Evolutionary conservation across 2,329 filamentous ascomycete species (phyloP).

Genomic region (Ascochyta clinopodiicola): DNA sequence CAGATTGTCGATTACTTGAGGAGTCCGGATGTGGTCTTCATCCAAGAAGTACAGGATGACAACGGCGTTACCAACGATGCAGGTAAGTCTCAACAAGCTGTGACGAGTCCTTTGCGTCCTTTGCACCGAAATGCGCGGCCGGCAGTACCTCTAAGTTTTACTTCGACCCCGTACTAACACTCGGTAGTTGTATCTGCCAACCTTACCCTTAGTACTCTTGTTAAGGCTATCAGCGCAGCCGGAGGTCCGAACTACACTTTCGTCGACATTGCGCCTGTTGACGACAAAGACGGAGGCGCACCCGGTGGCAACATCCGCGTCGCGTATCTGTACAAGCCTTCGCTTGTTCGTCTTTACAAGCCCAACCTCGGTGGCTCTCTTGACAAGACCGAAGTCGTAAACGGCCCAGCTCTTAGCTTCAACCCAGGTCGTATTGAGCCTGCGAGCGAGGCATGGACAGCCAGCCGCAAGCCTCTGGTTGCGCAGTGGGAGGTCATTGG

Average conservation of each 20-base stretch:
- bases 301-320: conserved; percentile 75
- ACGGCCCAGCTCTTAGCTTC: conserved; percentile 65
- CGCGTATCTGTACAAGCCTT: conserved; percentile 72
- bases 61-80: conserved; percentile 67
- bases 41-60: conserved; percentile 76
- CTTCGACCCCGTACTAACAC: conserved; percentile 1
- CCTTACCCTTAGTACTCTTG: conserved; percentile 64
- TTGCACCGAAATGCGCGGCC: conserved; percentile 14
- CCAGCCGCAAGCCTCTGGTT: conserved; percentile 70
- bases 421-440: conserved; percentile 75
- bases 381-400: conserved; percentile 64
- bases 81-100: conserved; percentile 39
- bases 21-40: conserved; percentile 69
- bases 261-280: conserved; percentile 64
- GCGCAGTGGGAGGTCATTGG: conserved; percentile 69
- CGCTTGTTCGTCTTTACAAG: conserved; percentile 65
- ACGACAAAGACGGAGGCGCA: conserved; percentile 69
- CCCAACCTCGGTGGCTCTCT: conserved; percentile 62
- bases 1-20: conserved; percentile 71
- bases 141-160: conserved; percentile 1
- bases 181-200: conserved; percentile 60
- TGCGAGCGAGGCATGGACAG: conserved; percentile 63
- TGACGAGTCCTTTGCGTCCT: conserved; percentile 1
- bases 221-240: conserved; percentile 58
- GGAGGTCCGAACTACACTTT: conserved; percentile 64